phyloP scores from a whole-genome alignment of 23 red algal species.

The Agarophyton chilense region DNA sequence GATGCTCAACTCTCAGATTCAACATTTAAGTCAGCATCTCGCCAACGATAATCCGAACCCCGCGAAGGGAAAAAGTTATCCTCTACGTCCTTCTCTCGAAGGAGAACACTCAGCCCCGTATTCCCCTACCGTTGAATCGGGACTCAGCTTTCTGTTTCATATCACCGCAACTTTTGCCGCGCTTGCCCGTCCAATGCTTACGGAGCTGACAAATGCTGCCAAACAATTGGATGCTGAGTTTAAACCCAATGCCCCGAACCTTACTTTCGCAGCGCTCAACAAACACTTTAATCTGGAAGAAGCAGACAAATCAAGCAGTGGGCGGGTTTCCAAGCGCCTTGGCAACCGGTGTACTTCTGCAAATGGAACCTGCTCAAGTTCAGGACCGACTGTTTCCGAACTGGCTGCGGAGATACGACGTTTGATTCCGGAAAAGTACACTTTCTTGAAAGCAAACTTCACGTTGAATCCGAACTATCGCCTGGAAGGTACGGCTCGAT shows the following conservation, averaged over 20 bases:
- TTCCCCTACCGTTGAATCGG: not conserved
- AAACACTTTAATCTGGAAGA: conserved; percentile 5
- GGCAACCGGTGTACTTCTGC: not conserved
- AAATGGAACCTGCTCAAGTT: not conserved
- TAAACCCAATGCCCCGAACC: not conserved
- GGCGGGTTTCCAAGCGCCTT: not conserved
- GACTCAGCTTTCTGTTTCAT: not conserved
- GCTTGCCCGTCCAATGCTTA: not conserved
- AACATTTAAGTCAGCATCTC: conserved; percentile 6
- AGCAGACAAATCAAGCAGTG: not conserved
- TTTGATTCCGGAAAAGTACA: not conserved
- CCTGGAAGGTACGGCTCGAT: conserved; percentile 10
- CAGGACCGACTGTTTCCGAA: not conserved
- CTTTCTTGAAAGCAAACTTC: conserved; percentile 10
- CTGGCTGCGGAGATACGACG: not conserved
- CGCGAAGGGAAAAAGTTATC: not conserved
- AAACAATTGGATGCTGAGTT: conserved; percentile 1
- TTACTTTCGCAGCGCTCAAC: not conserved
- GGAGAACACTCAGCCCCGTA: not conserved
- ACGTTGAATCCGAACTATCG: not conserved
- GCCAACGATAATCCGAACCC: not conserved
- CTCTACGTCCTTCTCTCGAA: not conserved
- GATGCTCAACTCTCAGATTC: conserved; percentile 9
- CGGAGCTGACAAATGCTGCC: not conserved
- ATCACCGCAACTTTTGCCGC: conserved; percentile 2